These are phyloP conservation scores for Ramalina peruviana DNA, from an alignment of 495 filamentous ascomycete species.

Conservation along the genomic window DNA sequence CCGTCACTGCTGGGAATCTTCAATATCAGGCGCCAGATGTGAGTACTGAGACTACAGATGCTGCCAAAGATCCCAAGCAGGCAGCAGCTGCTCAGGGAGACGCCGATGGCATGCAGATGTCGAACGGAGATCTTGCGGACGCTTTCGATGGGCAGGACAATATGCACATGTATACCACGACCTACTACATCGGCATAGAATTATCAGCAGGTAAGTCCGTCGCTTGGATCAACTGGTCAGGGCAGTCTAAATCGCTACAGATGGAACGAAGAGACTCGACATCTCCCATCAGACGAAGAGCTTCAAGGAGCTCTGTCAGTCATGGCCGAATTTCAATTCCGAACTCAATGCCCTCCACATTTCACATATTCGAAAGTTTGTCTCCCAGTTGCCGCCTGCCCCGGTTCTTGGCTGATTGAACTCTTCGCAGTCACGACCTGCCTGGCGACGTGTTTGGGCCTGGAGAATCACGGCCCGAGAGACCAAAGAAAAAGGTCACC, in stretches of 20 bases:
- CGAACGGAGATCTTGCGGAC: conserved; percentile 26
- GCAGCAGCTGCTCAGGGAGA: conserved; percentile 34
- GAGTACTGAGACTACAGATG: conserved; percentile 45
- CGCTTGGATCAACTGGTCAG: conserved; percentile 22
- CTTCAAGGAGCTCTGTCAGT: conserved; percentile 57
- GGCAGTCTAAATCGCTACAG: conserved; percentile 20
- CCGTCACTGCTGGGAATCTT: conserved; percentile 57
- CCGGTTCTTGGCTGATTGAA: conserved; percentile 11
- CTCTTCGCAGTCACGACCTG: conserved; percentile 52
- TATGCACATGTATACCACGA: conserved; percentile 62
- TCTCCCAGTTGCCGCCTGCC: neutral
- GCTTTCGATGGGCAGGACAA: conserved; percentile 24
- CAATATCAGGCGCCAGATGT: conserved; percentile 48
- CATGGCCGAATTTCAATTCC: conserved; percentile 50
- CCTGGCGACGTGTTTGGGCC: conserved; percentile 79
- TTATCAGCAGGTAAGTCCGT: conserved; percentile 41
- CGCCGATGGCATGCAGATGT: conserved; percentile 27
- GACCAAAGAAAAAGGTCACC: conserved; percentile 46
- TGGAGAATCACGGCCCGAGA: conserved; percentile 58
- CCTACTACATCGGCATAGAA: conserved; percentile 78
- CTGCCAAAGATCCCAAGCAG: conserved; percentile 40
- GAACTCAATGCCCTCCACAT: conserved; percentile 53
- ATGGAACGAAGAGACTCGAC: conserved; percentile 38
- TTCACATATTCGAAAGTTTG: conserved; percentile 65
- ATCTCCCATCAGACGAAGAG: conserved; percentile 60